These are phyloP conservation scores for Ceratobasidium sp. DNA, from an alignment of 1,284 basidiomycete species.

Conservation along the genomic window DNA sequence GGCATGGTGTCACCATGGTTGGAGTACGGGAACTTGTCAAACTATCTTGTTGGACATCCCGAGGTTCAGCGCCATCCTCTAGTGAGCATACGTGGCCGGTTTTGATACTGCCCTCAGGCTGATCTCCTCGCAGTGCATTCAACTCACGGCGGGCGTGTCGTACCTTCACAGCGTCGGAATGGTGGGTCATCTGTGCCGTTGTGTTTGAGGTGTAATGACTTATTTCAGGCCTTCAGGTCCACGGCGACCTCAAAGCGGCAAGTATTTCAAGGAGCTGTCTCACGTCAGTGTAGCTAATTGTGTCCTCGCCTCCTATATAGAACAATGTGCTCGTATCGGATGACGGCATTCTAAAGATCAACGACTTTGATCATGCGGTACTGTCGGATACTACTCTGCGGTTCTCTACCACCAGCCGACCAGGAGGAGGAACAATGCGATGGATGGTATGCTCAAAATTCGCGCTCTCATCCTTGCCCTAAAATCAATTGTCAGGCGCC, in stretches of 20 bases:
- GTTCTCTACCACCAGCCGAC: slow-evolving; percentile 2
- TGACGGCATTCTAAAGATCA: background rate
- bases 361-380: slow-evolving; percentile 26
- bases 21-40: background rate
- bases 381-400: background rate
- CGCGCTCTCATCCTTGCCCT: background rate
- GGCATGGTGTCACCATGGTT: slow-evolving; percentile 27
- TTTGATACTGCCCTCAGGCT: too few relatives aligned
- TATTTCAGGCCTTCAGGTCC: background rate
- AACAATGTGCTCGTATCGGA: too few relatives aligned
- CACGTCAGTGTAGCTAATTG: too few relatives aligned
- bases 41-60: background rate
- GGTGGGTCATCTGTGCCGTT: background rate
- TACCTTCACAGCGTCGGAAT: slow-evolving; percentile 7
- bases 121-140: background rate
- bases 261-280: too few relatives aligned
- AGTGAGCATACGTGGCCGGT: too few relatives aligned
- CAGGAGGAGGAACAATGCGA: background rate
- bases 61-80: background rate
- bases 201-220: too few relatives aligned
- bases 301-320: too few relatives aligned
- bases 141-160: background rate
- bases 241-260: too few relatives aligned
- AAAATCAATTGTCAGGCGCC: background rate
- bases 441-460: too few relatives aligned